These are phyloP conservation scores for Ceratocystis destructans DNA, from an alignment of 2,329 filamentous ascomycete genomes.

Conservation along the genomic window DNA sequence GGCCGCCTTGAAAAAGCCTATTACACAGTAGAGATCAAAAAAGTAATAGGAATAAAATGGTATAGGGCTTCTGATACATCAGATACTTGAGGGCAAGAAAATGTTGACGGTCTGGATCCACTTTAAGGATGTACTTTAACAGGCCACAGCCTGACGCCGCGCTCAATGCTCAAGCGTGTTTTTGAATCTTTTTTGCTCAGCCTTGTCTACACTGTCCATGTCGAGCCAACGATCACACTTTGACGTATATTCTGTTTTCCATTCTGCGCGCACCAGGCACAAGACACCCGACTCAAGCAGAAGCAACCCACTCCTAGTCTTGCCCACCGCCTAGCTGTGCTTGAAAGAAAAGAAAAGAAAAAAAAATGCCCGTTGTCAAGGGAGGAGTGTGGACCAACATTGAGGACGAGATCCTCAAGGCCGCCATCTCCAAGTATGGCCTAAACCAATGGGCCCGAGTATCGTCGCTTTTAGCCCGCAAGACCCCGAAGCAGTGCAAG, in stretches of 20 bases:
- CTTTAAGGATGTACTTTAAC: conserved; percentile 13
- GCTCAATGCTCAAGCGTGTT: conserved; percentile 5
- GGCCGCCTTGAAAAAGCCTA: no score
- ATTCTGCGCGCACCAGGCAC: not conserved
- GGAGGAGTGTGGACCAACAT: conserved; percentile 65
- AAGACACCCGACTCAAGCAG: not conserved
- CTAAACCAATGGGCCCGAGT: conserved; percentile 98
- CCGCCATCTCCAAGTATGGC: conserved; percentile 85
- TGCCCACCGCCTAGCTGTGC: no score
- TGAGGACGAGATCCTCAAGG: conserved; percentile 94
- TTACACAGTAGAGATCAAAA: not conserved
- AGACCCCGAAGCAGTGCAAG: conserved; percentile 98
- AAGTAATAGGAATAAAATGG: not conserved
- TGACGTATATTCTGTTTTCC: not conserved
- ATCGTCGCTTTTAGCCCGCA: conserved; percentile 88
- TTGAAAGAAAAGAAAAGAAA: not conserved
- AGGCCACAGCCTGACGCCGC: conserved; percentile 7
- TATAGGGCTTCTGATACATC: not conserved
- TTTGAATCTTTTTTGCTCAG: conserved; percentile 10
- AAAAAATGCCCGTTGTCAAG: conserved; percentile 54
- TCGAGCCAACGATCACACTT: not conserved
- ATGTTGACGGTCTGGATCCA: not conserved
- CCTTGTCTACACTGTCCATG: not conserved
- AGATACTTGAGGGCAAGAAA: not conserved
- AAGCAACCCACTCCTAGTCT: not conserved